Evolutionary conservation across 768 basidiomycete genomes (phyloP).

Genomic region (Hygrocybe coccinea): DNA sequence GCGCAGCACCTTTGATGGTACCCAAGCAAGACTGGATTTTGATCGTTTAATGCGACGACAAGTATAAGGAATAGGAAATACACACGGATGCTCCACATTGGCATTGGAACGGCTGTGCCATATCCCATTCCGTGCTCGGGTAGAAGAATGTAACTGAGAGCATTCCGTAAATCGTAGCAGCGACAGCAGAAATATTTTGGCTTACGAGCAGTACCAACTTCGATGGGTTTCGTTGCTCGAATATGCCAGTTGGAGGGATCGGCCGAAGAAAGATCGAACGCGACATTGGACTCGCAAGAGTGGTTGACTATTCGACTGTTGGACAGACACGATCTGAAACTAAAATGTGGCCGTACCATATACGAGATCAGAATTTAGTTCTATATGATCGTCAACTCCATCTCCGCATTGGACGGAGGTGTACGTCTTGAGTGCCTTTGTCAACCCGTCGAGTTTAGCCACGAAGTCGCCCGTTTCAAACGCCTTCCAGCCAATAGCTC

Average conservation of each 20-base stretch:
- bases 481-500: slow-evolving; percentile 20
- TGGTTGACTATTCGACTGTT: slow-evolving; percentile 49
- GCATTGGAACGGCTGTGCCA: slow-evolving; percentile 59
- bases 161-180: slow-evolving; percentile 22
- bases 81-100: slow-evolving; percentile 42
- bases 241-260: slow-evolving; percentile 46
- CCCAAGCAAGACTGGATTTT: slow-evolving; percentile 42
- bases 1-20: slow-evolving; percentile 42
- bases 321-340: not conserved
- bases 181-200: slow-evolving; percentile 15
- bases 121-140: slow-evolving; percentile 66
- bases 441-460: slow-evolving; percentile 28
- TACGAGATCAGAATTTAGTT: slow-evolving; percentile 55
- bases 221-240: slow-evolving; percentile 39
- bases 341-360: slow-evolving; percentile 40
- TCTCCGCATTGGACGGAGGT: slow-evolving; percentile 50
- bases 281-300: slow-evolving; percentile 57
- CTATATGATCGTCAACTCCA: slow-evolving; percentile 44
- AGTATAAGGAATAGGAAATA: not conserved
- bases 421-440: slow-evolving; percentile 38
- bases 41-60: not conserved
- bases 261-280: slow-evolving; percentile 45
- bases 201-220: slow-evolving; percentile 35
- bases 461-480: slow-evolving; percentile 39
- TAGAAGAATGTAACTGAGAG: slow-evolving; percentile 39